Percentiles rank a stretch among this genome's conserved stretches.
phyloP scores from a whole-genome alignment of 106 monocot genomes.

The Narthecium ossifragum region DNA sequence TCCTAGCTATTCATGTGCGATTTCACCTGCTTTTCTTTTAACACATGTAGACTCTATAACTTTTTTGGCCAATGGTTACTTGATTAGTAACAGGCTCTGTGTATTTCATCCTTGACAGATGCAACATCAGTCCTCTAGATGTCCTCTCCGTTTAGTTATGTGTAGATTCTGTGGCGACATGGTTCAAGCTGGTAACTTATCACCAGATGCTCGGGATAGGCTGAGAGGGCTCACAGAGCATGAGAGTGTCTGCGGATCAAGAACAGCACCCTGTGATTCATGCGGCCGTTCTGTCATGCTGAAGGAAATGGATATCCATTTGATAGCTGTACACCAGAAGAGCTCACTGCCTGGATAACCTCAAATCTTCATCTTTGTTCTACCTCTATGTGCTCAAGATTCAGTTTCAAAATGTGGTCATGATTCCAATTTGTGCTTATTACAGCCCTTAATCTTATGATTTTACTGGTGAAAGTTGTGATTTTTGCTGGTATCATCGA shows the following conservation, averaged over 20 bases:
- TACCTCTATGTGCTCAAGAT: too few species aligned
- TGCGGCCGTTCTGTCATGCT: conserved; percentile 92
- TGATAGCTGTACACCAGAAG: conserved; percentile 81
- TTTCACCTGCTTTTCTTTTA: too few species aligned
- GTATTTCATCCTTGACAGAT: conserved; percentile 32
- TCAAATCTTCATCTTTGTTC: neutral
- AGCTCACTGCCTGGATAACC: conserved; percentile 10
- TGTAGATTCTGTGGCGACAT: conserved; percentile 93
- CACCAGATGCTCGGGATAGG: conserved; percentile 62
- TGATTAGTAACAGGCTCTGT: neutral
- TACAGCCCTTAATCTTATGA: too few species aligned
- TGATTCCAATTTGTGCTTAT: too few species aligned
- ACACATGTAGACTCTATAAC: too few species aligned
- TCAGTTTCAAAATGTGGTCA: too few species aligned
- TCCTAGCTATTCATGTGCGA: too few species aligned
- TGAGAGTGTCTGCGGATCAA: conserved; percentile 84
- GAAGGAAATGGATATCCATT: conserved; percentile 92
- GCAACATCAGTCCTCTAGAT: conserved; percentile 56
- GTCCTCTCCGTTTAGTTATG: conserved; percentile 69
- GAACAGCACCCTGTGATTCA: conserved; percentile 91
- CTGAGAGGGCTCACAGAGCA: conserved; percentile 75
- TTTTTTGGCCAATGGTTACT: too few species aligned
- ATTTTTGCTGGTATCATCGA: too few species aligned
- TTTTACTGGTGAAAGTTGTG: too few species aligned
- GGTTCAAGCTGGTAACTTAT: conserved; percentile 62